Conservation (phyloP, 257 asterid species). For the Voacanga thouarsii region DNA sequence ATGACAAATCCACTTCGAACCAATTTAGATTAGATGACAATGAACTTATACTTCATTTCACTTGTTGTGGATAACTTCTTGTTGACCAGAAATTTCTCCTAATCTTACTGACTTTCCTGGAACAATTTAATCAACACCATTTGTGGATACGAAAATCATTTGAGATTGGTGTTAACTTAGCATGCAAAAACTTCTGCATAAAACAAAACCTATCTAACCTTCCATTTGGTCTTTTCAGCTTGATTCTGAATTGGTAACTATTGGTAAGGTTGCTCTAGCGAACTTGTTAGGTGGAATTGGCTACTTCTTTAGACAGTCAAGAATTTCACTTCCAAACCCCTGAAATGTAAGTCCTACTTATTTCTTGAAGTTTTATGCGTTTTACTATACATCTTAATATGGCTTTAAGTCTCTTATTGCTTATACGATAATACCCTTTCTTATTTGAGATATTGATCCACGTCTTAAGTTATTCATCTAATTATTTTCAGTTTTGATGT, state of each 20-base stretch:
- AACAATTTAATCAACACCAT: neutral
- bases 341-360: slow-evolving; percentile 55
- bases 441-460: slow-evolving; percentile 1
- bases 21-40: neutral
- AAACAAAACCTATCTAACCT: slow-evolving; percentile 8
- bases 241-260: slow-evolving; percentile 53
- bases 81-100: neutral
- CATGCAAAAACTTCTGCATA: neutral
- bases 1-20: neutral
- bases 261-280: slow-evolving; percentile 81
- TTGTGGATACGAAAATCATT: neutral
- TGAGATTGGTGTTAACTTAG: neutral
- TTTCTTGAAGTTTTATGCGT: slow-evolving; percentile 1
- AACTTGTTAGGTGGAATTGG: slow-evolving; percentile 97
- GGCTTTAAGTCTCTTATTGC: neutral
- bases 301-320: slow-evolving; percentile 90
- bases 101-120: neutral
- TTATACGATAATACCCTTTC: neutral
- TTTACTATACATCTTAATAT: neutral
- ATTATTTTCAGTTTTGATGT: neutral
- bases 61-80: neutral
- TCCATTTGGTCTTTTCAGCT: slow-evolving; percentile 54
- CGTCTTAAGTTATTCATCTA: neutral
- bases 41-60: neutral
- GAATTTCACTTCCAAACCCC: slow-evolving; percentile 64